Evolutionary conservation across 345 rosid species (phyloP).

Genomic region (Jatropha curcas): DNA sequence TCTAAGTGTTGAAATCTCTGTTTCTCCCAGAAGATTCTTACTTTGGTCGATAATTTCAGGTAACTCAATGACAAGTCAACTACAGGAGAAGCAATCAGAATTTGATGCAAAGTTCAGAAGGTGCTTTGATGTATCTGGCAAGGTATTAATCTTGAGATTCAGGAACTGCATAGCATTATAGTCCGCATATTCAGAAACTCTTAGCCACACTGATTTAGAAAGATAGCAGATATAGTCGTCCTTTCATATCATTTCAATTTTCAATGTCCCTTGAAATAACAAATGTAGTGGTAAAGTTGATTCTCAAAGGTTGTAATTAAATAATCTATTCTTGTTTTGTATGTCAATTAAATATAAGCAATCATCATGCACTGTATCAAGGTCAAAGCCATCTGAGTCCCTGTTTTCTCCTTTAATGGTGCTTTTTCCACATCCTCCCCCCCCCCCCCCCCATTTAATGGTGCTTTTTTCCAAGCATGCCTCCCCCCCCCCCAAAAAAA

Average conservation of each 20-base stretch:
- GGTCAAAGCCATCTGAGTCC: not conserved
- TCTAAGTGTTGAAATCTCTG: not conserved
- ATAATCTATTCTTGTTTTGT: too few species aligned
- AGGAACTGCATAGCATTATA: constrained; percentile 5
- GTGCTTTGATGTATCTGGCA: constrained; percentile 53
- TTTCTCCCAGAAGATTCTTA: constrained; percentile 3
- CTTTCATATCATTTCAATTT: not conserved
- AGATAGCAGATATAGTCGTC: not conserved
- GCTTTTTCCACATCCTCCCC: not conserved
- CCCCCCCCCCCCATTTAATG: too few species aligned
- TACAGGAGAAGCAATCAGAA: constrained; percentile 58
- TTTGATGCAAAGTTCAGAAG: constrained; percentile 68
- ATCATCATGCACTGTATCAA: not conserved
- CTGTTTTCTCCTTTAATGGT: not conserved
- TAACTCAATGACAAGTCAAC: constrained; percentile 46
- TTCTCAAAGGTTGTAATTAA: not conserved
- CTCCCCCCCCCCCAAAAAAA: too few species aligned
- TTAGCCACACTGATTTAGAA: too few species aligned
- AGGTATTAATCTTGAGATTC: constrained; percentile 52
- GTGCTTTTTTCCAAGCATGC: too few species aligned
- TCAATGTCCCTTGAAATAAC: not conserved
- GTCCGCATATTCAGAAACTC: not conserved
- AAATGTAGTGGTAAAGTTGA: not conserved
- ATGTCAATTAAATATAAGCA: not conserved
- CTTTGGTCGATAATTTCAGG: constrained; percentile 36